Percentiles rank a stretch among this genome's conserved stretches.
Evolutionary conservation across 805 yeast genomes (phyloP).

Genomic region (Candida coleopterorum): DNA sequence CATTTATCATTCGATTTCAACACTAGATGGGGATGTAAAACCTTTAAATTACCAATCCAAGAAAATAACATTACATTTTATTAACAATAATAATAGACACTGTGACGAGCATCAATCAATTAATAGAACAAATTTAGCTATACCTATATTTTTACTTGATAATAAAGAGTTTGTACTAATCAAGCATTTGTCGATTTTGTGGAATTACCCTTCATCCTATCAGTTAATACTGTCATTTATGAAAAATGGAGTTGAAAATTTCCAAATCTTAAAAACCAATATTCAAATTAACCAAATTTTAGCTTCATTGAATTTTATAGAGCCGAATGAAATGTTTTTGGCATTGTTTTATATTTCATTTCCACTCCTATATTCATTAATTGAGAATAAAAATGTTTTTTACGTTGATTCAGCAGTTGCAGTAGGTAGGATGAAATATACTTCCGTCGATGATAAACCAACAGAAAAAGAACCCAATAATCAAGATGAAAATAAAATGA

Average conservation of each 20-base stretch:
- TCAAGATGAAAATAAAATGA: neutral
- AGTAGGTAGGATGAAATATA: neutral
- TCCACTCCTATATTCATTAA: conserved; percentile 15
- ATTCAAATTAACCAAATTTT: conserved; percentile 21
- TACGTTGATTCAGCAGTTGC: neutral
- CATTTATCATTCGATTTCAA: neutral
- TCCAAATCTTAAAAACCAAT: conserved; percentile 15
- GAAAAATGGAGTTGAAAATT: conserved; percentile 16
- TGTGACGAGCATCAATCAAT: neutral
- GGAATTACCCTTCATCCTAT: conserved; percentile 41
- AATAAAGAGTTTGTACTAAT: conserved; percentile 21
- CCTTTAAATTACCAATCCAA: neutral
- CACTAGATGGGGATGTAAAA: neutral
- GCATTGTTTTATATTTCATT: conserved; percentile 25
- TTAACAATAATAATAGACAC: too few relatives aligned
- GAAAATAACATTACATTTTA: too few relatives aligned
- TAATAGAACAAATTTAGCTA: conserved; percentile 6
- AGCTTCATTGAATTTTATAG: conserved; percentile 15
- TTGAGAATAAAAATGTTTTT: conserved; percentile 19
- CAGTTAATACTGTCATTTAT: conserved; percentile 30
- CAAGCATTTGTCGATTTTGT: conserved; percentile 26
- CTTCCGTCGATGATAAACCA: neutral
- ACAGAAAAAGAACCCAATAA: neutral
- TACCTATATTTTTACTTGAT: conserved; percentile 16
- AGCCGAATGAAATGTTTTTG: conserved; percentile 13